Base-by-base conservation (phyloP, 202 grass and related monocot genomes). In the Carex arenaria region DNA sequence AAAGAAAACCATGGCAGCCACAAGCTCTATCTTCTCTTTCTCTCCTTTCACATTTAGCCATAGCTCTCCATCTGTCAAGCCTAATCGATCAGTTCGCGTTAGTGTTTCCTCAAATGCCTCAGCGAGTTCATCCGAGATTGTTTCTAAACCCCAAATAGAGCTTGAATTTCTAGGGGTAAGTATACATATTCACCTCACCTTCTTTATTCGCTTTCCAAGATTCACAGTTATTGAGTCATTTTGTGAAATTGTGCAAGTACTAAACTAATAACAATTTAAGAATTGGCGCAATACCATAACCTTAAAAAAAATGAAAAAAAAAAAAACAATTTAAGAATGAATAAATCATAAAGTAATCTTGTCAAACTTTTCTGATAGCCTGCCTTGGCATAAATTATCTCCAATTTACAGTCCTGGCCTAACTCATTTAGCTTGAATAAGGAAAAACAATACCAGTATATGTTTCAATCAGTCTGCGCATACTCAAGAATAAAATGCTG, bases 151-250 rank as follows among this genome's bases (percentile, higher is more conserved):
- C 67, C 89, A 88, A 65, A 88, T 97, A 82, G 88, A 97, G 86
- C 90, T 97, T 89, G 85, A 90, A 86, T 97, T 97, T 86, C 1
- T 94, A 64, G 89, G 90, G 45, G 94, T 92, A 89, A 87, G 84
- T 72, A n/a, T 1, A 77, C 2, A 56, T 11, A 19, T 77, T 77
- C 3, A 36, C 28, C 17, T 59, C 65, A 32, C 12, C n/a, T 62
- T 17, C 14, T 64, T 85, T 15, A 36, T 66, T 77, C 9, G 13
- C 63, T 65, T 85, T 85, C 20, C 10, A 64, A 10, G 32, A 20
- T 73, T 51, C 15, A 11, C 18, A 36, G 13, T 57, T 40, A 5
- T 69, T 17, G 4, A 42, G 36, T 62, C 8, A 49, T 3, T 34
- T 40, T 4, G 1, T 64, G 10, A 72, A 15, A 57, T 55, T 76